These are phyloP conservation scores for Blastomyces parvus DNA, from an alignment of 2,329 filamentous ascomycete genomes.

Conservation along the genomic window DNA sequence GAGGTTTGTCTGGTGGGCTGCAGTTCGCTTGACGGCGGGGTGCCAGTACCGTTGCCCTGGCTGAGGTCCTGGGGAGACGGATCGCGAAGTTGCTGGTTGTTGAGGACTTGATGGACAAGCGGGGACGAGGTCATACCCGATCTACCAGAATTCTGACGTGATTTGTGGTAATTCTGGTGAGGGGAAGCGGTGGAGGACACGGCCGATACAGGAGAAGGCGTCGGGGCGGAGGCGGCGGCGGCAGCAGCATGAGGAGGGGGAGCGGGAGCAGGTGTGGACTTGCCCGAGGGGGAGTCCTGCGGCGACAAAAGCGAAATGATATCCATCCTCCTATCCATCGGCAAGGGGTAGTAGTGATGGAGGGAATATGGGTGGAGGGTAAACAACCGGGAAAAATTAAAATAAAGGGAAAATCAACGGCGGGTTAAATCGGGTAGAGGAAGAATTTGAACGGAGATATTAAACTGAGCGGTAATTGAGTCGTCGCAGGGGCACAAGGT, in stretches of 20 bases:
- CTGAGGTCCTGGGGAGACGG: constrained; percentile 31
- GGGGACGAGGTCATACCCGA: constrained; percentile 34
- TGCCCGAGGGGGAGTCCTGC: constrained; percentile 32
- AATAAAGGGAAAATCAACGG: neutral
- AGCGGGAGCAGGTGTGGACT: constrained; percentile 20
- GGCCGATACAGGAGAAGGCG: constrained; percentile 13
- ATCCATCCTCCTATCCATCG: constrained; percentile 28
- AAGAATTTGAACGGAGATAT: neutral
- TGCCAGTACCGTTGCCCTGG: constrained; percentile 25
- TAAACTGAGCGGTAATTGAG: neutral
- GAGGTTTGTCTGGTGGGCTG: constrained; percentile 33
- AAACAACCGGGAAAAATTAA: neutral
- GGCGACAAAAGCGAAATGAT: constrained; percentile 40
- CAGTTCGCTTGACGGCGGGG: constrained; percentile 28
- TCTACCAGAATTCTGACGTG: constrained; percentile 26
- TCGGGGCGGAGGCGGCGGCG: constrained; percentile 16
- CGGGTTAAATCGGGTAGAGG: neutral
- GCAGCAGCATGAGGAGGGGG: neutral
- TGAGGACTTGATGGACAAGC: constrained; percentile 34
- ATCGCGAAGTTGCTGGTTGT: constrained; percentile 27
- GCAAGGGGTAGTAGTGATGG: neutral
- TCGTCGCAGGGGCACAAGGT: neutral
- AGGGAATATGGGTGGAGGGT: neutral
- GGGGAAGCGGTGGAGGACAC: constrained; percentile 25
- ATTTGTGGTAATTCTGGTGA: constrained; percentile 31